Base-by-base conservation (phyloP, 108 stramenopile genomes). In the Cyclotella cryptica region DNA sequence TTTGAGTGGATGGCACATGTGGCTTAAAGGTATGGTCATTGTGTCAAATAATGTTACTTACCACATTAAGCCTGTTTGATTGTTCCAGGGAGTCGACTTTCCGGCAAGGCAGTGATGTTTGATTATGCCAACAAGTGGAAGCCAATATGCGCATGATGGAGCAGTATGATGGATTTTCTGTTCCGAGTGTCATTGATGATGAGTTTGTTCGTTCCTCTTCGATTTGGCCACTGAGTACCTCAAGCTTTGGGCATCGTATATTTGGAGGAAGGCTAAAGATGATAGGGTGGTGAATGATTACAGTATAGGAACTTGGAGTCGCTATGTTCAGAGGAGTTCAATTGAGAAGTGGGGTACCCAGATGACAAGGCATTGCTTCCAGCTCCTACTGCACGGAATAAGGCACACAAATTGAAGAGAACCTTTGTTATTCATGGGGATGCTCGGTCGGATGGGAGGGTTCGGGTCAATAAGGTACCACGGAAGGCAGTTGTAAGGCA, bases 231-330 rank as follows among this genome's bases (percentile, higher is more conserved):
- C 60, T 10, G 60, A 61, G 30, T 61, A 61, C n/a, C 35, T 61
- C 1, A 35, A 61, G 35, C 4, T 35, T 35, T 12, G 30, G 12
- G 60, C 35, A 7, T 39, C 8, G 12, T 61, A 61, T 35, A 39
- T 61, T 61, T 61, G 60, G 60, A 8, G 7, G 60, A 61, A 10
- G 60, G 60, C 60, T 24, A 57, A 57, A 4, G 55, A 57, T 57
- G 12, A 57, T 7, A 57, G 55, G 24, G 21, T 8, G 12, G 22
- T 57, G 24, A 26, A 12, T 24, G 12, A 21, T 1, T 26, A 24
- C 0, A 24, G 22, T 57, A 57, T 57, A 24, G 55, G 22, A 6
- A 24, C 55, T 26, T 57, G 55, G 55, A 24, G 22, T 6, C 6
- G 24, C 12, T 24, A 57, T 24, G 1, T 19, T 26, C 22, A 21